Base-by-base conservation (phyloP, 345 rosid genomes). In the Citrus maxima region DNA sequence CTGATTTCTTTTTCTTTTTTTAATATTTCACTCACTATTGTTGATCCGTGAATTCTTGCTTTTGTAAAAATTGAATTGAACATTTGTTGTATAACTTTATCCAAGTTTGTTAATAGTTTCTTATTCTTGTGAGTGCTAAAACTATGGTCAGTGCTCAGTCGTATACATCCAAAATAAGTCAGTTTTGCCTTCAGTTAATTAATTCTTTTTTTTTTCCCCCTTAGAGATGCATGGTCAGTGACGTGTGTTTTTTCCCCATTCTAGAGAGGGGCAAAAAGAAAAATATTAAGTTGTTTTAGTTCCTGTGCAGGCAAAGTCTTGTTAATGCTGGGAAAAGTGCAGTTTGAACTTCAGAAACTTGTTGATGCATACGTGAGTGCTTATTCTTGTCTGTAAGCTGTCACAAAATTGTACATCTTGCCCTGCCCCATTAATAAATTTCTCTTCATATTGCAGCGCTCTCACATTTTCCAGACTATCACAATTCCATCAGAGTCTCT, bases 401-500 rank as follows among this genome's bases (percentile, higher is more conserved):
- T 72, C 66, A 68, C 67, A 59, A 58, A 58, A 35, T 28, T 28
- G 60, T 71, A 28, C 72, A 35, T 22, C 72, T 66, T 25, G 80
- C 76, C 78, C 51, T 74, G 73, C 70, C 68, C 10, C 72, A 38
- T 30, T 78, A 72, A 65, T 60, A 70, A 73, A 72, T 56, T 64
- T 49, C n/a, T 54, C 21, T 64, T 80, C 40, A 58, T 77, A 59
- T 80, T 89, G 79, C 96, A 94, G 99, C 91, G 99, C 38, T 87
- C 94, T 82, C 95, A 93, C 85, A 83, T 97, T 84, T 83, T 85
- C 77, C 82, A 86, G 82, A 97, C 99, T 28, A 94, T 97, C 85
- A 92, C 98, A 80, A 73, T 80, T 64, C 98, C 99, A 70, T 93
- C 98, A 0, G 97, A 97, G 80, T 97, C 98, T 58, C 95, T 94